phyloP scores from a whole-genome alignment of 805 yeast genomes.

The Nakazawaea wickerhamii region DNA sequence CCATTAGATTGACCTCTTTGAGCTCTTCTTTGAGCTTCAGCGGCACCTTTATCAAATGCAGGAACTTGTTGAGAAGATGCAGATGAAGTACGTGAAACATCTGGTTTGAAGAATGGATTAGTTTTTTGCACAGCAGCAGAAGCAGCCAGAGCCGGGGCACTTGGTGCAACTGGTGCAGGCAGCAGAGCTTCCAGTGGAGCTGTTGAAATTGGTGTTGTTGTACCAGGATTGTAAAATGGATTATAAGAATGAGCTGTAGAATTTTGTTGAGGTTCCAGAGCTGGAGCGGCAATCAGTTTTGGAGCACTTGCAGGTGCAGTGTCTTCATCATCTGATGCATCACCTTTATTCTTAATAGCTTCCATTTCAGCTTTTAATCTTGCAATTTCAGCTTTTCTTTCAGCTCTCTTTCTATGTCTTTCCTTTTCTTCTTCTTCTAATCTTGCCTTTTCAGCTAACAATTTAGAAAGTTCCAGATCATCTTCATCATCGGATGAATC shows the following conservation, averaged over 20 bases:
- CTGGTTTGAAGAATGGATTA: slow-evolving; percentile 59
- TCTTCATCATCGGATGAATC: slow-evolving; percentile 10
- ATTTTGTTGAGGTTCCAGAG: neutral
- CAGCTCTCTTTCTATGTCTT: slow-evolving; percentile 42
- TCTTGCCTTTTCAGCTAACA: slow-evolving; percentile 12
- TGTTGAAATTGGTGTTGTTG: slow-evolving; percentile 8
- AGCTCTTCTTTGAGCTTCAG: slow-evolving; percentile 66
- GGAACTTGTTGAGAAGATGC: slow-evolving; percentile 21
- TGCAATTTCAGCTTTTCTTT: slow-evolving; percentile 39
- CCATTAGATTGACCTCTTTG: slow-evolving; percentile 51
- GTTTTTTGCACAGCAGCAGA: slow-evolving; percentile 21
- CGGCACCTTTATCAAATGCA: slow-evolving; percentile 47
- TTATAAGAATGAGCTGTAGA: slow-evolving; percentile 8
- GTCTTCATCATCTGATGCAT: slow-evolving; percentile 30
- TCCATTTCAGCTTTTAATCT: slow-evolving; percentile 28
- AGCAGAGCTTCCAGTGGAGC: neutral
- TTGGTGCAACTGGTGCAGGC: neutral
- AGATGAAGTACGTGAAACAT: slow-evolving; percentile 20
- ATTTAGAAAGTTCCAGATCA: slow-evolving; percentile 7
- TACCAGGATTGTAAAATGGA: slow-evolving; percentile 11
- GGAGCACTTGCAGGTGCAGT: too few species aligned
- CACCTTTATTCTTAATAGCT: slow-evolving; percentile 43
- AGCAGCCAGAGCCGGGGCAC: slow-evolving; percentile 18
- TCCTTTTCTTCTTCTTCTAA: slow-evolving; percentile 41
- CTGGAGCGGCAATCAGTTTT: neutral